Evolutionary conservation across 2,329 filamentous ascomycete genomes (phyloP).

Genomic region (Sclerotinia glacialis): DNA sequence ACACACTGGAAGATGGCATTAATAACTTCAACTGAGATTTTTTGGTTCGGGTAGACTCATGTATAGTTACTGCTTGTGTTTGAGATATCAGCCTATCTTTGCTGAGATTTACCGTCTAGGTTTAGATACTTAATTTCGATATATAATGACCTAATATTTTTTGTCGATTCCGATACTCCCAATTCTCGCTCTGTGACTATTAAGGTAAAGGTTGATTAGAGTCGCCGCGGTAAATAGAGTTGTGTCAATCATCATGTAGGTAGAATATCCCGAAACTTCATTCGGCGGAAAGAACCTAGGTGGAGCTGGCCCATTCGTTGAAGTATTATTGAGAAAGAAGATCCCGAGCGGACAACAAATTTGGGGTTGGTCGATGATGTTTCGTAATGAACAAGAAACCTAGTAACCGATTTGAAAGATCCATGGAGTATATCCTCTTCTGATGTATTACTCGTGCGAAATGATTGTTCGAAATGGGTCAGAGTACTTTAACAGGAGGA

Average conservation of each 20-base stretch:
- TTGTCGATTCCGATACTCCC: rapidly evolving
- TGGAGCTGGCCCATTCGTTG: no score
- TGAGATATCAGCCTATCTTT: rapidly evolving
- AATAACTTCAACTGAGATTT: no score
- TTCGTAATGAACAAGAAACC: no score
- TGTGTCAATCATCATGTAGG: not conserved
- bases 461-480: no score
- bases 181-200: not conserved
- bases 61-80: not conserved
- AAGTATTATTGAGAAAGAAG: not conserved
- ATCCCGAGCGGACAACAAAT: not conserved
- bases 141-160: rapidly evolving
- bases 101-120: not conserved
- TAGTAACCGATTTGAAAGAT: no score
- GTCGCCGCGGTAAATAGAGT: rapidly evolving
- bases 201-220: rapidly evolving
- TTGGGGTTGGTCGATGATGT: not conserved
- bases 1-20: no score
- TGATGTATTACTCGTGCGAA: no score
- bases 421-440: no score
- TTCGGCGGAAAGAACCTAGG: not conserved
- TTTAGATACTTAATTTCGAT: not conserved
- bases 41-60: no score
- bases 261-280: no score
- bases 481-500: no score